Evolutionary conservation across 73 alveolate species (phyloP).

Genomic region (Uronychia binucleata): DNA sequence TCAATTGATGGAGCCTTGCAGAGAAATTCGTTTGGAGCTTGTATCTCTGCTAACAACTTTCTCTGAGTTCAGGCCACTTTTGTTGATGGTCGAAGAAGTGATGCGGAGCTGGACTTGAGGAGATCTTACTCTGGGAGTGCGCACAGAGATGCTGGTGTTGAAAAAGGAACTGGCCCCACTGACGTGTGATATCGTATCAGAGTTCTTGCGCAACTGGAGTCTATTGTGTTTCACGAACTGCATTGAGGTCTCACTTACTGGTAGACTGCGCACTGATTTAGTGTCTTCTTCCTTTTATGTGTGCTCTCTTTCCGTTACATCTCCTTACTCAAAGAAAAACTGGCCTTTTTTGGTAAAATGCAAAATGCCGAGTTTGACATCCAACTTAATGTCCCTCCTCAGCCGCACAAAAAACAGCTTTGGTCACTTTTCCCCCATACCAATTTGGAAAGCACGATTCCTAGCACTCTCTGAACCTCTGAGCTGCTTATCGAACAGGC

Average conservation of each 20-base stretch:
- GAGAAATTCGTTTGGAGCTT: too few relatives aligned
- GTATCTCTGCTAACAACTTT: too few relatives aligned
- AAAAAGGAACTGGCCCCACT: too few relatives aligned
- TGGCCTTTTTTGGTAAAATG: background rate
- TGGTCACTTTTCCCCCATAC: background rate
- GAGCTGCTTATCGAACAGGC: background rate
- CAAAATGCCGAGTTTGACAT: background rate
- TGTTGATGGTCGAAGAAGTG: too few relatives aligned
- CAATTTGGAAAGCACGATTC: background rate
- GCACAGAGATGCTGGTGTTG: too few relatives aligned
- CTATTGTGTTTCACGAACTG: too few relatives aligned
- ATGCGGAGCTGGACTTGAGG: too few relatives aligned
- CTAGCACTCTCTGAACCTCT: background rate
- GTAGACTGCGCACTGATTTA: background rate
- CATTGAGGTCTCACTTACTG: constrained; percentile 1
- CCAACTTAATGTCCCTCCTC: background rate
- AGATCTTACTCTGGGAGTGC: too few relatives aligned
- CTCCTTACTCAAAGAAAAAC: background rate
- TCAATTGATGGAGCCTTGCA: too few relatives aligned
- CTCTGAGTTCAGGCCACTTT: too few relatives aligned
- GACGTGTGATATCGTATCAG: too few relatives aligned
- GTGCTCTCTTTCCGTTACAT: background rate
- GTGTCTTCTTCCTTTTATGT: background rate
- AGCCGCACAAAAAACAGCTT: background rate
- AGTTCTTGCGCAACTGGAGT: too few relatives aligned